A percentile compares a stretch with the other conserved stretches of the same genome.
phyloP scores from a whole-genome alignment of 805 yeast genomes.

The Metschnikowia matae region DNA sequence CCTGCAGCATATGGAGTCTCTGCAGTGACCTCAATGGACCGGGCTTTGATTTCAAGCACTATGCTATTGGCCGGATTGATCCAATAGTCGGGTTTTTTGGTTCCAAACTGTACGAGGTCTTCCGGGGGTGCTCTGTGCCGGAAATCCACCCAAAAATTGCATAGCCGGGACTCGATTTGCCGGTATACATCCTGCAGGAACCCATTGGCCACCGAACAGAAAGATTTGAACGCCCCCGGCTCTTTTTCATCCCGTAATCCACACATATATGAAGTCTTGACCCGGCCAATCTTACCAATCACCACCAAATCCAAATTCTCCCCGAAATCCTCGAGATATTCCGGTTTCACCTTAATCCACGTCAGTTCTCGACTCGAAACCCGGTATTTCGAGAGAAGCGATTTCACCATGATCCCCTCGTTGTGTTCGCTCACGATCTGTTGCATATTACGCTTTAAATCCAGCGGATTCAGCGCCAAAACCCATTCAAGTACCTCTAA shows the following conservation, averaged over 20 bases:
- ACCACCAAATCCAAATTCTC: constrained; percentile 76
- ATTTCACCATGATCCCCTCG: constrained; percentile 82
- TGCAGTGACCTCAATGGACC: constrained; percentile 54
- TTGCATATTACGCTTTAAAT: constrained; percentile 53
- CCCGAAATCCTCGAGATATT: constrained; percentile 79
- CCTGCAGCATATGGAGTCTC: constrained; percentile 54
- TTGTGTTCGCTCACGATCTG: constrained; percentile 57
- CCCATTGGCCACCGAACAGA: constrained; percentile 84
- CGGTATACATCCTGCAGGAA: constrained; percentile 60
- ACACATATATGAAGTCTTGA: constrained; percentile 69
- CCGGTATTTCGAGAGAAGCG: constrained; percentile 52
- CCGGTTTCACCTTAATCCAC: constrained; percentile 94
- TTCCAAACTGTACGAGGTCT: constrained; percentile 48
- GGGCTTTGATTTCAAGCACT: constrained; percentile 78
- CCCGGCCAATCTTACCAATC: constrained; percentile 73
- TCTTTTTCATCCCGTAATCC: constrained; percentile 53
- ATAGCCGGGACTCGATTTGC: constrained; percentile 51
- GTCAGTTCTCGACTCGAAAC: constrained; percentile 56
- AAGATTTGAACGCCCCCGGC: constrained; percentile 50
- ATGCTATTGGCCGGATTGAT: constrained; percentile 73
- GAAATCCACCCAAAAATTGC: constrained; percentile 56
- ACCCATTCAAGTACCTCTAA: constrained; percentile 47
- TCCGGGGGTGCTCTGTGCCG: constrained; percentile 29
- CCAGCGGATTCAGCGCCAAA: constrained; percentile 42
- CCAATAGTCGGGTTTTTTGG: constrained; percentile 66